Base-by-base conservation (phyloP, 257 asterid species). In the Forsythia viridissima region DNA sequence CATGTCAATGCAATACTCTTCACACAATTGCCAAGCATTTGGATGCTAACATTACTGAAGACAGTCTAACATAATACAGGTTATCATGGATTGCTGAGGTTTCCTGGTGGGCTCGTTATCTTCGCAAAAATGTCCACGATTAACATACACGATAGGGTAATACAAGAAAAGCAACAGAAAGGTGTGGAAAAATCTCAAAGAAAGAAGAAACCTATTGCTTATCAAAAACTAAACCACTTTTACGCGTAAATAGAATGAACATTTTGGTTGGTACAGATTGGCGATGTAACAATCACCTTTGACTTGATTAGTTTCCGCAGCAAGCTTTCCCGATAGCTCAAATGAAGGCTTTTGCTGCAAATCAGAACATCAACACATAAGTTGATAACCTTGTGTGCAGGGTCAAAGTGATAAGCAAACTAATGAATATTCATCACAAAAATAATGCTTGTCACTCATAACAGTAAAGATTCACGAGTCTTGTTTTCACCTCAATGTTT, bases 251-350 rank as follows among this genome's bases (percentile, higher is more conserved):
- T 30, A 30, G 52, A 65, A 79, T 15, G 24, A 79, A 55, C 24
- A 70, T 43, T 55, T 52, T 68, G 38, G 63, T 68, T 69, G 41
- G 75, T 15, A 42, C 37, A 44, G 30, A 30, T 30, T 1, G 0
- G 34, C 57, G 51, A 73, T 68, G 65, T n/a, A 51, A 43, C 57
- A 55, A 70, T 86, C 77, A 96, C 98, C 97, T 92, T 91, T 92
- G 24, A 88, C 88, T 76, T 97, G 87, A 84, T 96, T 96, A 80
- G 99, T 96, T 86, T 96, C 99, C 11, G 89, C 98, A 37, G 99
- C 99, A 85, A 96, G 98, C 86, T 96, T 96, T 76, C 99, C 99
- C 75, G 98, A 96, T 75, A 96, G 91, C 93, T 93, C 99, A 87
- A 93, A 96, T 21, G 97, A 93, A 77, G 99, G 99, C 77, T 93